Evolutionary conservation across 352 stramenopile species (phyloP).

Genomic region (Globisporangium nodosum): DNA sequence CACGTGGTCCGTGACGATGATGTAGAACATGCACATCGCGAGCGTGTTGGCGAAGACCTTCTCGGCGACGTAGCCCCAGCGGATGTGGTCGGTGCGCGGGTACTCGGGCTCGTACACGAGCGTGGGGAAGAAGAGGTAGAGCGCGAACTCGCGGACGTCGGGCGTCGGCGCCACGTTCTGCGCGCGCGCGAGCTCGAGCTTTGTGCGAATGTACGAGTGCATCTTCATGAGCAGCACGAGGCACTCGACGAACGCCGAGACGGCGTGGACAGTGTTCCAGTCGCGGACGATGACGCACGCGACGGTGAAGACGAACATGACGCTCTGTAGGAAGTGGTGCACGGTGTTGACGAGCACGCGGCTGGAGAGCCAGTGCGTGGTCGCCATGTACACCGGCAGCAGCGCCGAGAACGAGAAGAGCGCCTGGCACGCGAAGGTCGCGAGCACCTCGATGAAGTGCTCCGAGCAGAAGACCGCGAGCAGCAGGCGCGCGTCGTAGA

Average conservation of each 20-base stretch:
- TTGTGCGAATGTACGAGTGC: conserved; percentile 77
- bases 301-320: conserved; percentile 66
- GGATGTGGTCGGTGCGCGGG: conserved; percentile 76
- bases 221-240: conserved; percentile 80
- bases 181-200: conserved; percentile 49
- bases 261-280: conserved; percentile 67
- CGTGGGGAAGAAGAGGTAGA: conserved; percentile 83
- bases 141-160: conserved; percentile 50
- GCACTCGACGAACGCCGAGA: conserved; percentile 73
- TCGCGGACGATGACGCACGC: conserved; percentile 65
- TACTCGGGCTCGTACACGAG: conserved; percentile 94
- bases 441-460: conserved; percentile 64
- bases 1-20: conserved; percentile 89
- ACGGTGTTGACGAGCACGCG: conserved; percentile 58
- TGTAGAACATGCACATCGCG: conserved; percentile 80
- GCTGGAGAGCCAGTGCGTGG: conserved; percentile 26
- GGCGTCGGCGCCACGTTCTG: conserved; percentile 20
- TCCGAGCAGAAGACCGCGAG: conserved; percentile 68
- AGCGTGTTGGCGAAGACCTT: conserved; percentile 79
- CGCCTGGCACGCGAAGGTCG: conserved; percentile 55
- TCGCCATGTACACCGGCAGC: conserved; percentile 63
- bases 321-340: conserved; percentile 65
- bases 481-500: conserved; percentile 50
- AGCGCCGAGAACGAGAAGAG: conserved; percentile 73
- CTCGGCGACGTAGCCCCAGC: conserved; percentile 77